Conservation (phyloP, 805 yeast genomes). For the Tetrapisispora iriomotensis region DNA sequence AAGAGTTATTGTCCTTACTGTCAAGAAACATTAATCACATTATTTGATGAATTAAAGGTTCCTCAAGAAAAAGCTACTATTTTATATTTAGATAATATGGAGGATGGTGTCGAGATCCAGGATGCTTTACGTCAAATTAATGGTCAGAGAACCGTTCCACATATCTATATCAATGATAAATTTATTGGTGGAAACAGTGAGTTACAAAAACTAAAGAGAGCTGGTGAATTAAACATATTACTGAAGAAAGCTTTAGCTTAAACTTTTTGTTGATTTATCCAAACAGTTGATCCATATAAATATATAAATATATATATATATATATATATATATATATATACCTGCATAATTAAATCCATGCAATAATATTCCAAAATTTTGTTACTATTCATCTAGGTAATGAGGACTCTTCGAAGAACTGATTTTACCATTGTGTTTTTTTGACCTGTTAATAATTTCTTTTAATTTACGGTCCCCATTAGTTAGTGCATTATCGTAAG, state of each 20-base stretch:
- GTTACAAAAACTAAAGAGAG: constrained; percentile 57
- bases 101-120: constrained; percentile 78
- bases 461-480: no score
- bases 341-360: neutral
- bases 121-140: constrained; percentile 65
- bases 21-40: constrained; percentile 35
- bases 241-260: constrained; percentile 12
- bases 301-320: neutral
- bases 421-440: no score
- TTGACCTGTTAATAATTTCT: no score
- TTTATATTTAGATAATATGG: constrained; percentile 39
- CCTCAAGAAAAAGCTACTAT: constrained; percentile 33
- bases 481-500: no score
- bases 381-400: no score
- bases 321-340: no score
- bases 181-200: constrained; percentile 96
- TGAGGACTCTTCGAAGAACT: no score
- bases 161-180: constrained; percentile 78
- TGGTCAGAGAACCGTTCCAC: constrained; percentile 92
- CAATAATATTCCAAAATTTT: neutral
- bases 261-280: neutral
- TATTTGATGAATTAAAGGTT: constrained; percentile 34
- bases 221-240: constrained; percentile 45
- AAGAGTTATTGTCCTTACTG: constrained; percentile 69
- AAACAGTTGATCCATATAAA: constrained; percentile 9